These are phyloP conservation scores for Piper betle DNA, from an alignment of 164 flowering plant species.

Conservation along the genomic window DNA sequence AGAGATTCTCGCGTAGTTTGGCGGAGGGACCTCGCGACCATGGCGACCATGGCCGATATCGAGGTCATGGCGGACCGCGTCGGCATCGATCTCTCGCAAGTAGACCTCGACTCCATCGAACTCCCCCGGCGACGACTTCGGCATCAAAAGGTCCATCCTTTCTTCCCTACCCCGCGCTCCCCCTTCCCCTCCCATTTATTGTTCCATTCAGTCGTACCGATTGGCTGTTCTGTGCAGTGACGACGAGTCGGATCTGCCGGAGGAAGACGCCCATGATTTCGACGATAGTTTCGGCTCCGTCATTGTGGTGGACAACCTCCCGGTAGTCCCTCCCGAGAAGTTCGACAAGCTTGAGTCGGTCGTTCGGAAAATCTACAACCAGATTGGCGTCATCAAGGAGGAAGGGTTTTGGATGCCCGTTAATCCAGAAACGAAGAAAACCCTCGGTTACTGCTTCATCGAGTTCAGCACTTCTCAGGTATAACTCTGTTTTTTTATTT, in stretches of 20 bases:
- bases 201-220: not conserved
- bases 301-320: conserved; percentile 80
- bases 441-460: conserved; percentile 76
- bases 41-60: conserved; percentile 5
- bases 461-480: conserved; percentile 90
- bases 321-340: conserved; percentile 75
- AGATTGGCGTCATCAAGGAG: conserved; percentile 71
- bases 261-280: conserved; percentile 48
- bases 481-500: not conserved
- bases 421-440: conserved; percentile 43
- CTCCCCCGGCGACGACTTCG: conserved; percentile 66
- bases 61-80: conserved; percentile 12
- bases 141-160: conserved; percentile 52
- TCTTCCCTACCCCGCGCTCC: not conserved
- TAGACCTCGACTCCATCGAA: conserved; percentile 39
- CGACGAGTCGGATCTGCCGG: conserved; percentile 44
- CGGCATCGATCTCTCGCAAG: conserved; percentile 29
- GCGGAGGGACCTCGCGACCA: not conserved
- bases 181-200: no score
- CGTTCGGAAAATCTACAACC: conserved; percentile 65
- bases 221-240: conserved; percentile 28
- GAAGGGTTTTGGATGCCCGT: conserved; percentile 87
- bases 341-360: conserved; percentile 83
- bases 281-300: conserved; percentile 58
- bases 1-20: not conserved